phyloP scores from a whole-genome alignment of 1,284 basidiomycete genomes.

The Apiotrichum domesticum region DNA sequence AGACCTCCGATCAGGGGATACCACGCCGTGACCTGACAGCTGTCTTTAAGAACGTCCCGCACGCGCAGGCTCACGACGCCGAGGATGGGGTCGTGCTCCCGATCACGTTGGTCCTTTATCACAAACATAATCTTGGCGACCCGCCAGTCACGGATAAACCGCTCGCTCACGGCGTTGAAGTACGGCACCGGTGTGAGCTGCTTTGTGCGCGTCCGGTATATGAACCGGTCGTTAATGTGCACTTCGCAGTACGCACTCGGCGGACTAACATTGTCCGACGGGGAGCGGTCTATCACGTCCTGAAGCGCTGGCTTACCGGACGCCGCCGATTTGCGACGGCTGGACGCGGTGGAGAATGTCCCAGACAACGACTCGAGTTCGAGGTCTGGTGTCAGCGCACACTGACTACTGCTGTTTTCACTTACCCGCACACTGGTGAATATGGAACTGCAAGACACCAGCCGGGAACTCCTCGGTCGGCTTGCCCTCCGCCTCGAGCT shows the following conservation, averaged over 20 bases:
- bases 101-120: slow-evolving; percentile 45
- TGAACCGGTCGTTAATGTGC: slow-evolving; percentile 48
- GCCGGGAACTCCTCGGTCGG: slow-evolving; percentile 33
- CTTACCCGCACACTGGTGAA: slow-evolving; percentile 42
- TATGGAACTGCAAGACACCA: slow-evolving; percentile 44
- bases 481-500: slow-evolving; percentile 39
- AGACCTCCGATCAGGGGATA: slow-evolving; percentile 44
- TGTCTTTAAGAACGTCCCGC: slow-evolving; percentile 26
- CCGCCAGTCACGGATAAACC: slow-evolving; percentile 50
- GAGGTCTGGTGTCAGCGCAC: slow-evolving; percentile 23
- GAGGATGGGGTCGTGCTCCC: slow-evolving; percentile 46
- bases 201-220: slow-evolving; percentile 49
- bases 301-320: slow-evolving; percentile 40
- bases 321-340: slow-evolving; percentile 26
- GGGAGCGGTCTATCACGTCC: slow-evolving; percentile 35
- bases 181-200: slow-evolving; percentile 47
- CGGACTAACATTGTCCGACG: slow-evolving; percentile 41
- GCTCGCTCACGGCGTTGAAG: slow-evolving; percentile 50
- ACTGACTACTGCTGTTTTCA: not conserved
- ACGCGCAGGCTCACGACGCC: slow-evolving; percentile 36
- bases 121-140: slow-evolving; percentile 47
- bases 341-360: slow-evolving; percentile 29
- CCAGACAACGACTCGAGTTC: slow-evolving; percentile 37
- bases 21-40: slow-evolving; percentile 40
- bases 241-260: slow-evolving; percentile 48